These are phyloP conservation scores for Ustanciosporium gigantosporum DNA, from an alignment of 1,284 basidiomycete species.

Conservation along the genomic window DNA sequence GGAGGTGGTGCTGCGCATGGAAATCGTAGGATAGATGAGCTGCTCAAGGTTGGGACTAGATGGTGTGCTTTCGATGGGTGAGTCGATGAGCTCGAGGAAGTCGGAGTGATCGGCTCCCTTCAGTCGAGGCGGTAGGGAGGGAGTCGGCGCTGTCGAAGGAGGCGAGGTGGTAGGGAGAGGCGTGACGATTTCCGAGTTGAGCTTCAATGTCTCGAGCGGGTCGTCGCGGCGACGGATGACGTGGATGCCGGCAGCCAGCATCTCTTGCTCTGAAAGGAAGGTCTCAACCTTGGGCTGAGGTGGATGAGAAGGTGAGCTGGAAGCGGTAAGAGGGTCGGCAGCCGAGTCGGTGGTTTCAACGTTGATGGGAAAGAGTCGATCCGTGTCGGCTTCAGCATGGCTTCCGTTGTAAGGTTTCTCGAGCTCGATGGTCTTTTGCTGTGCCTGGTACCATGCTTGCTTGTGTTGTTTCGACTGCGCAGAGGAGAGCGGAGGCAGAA, in stretches of 20 bases:
- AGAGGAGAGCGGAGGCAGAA: background rate
- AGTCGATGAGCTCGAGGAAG: constrained; percentile 35
- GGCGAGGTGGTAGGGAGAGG: too few species aligned
- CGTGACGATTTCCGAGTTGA: too few species aligned
- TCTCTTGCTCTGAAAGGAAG: constrained; percentile 30
- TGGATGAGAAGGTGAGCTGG: background rate
- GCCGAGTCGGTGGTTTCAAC: constrained; percentile 1
- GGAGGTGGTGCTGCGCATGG: background rate
- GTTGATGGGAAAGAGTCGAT: constrained; percentile 25
- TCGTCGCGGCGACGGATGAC: constrained; percentile 21
- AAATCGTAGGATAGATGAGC: constrained; percentile 1
- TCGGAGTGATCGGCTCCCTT: constrained; percentile 32
- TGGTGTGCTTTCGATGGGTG: constrained; percentile 14
- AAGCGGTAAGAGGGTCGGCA: background rate
- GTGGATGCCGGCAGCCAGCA: constrained; percentile 36
- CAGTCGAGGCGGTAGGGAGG: constrained; percentile 13
- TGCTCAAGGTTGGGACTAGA: constrained; percentile 13
- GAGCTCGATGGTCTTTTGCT: constrained; percentile 38
- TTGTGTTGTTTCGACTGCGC: constrained; percentile 22
- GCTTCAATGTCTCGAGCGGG: too few species aligned
- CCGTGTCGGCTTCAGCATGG: constrained; percentile 1
- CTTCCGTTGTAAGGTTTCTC: constrained; percentile 9
- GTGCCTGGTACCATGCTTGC: constrained; percentile 42
- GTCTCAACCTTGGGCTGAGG: constrained; percentile 12
- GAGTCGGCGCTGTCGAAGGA: constrained; percentile 3